These are phyloP conservation scores for Pelargonium nanum DNA, from an alignment of 345 rosid genomes.

Conservation along the genomic window DNA sequence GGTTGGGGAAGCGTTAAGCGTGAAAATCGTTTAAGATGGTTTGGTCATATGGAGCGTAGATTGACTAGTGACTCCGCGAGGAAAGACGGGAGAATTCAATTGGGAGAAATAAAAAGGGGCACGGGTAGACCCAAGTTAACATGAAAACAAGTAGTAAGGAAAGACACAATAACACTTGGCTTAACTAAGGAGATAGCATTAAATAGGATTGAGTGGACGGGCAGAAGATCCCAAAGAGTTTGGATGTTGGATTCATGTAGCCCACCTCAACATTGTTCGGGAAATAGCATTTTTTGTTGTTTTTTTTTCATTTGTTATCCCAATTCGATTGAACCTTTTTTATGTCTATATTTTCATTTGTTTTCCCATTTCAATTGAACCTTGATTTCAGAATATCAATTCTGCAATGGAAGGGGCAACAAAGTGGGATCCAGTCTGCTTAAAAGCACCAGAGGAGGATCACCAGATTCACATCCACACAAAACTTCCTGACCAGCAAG, in stretches of 20 bases:
- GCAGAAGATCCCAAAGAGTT: too few relatives aligned
- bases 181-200: too few relatives aligned
- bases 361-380: slow-evolving; percentile 33
- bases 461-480: slow-evolving; percentile 31
- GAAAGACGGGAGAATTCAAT: too few relatives aligned
- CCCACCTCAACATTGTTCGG: too few relatives aligned
- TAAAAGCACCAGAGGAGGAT: slow-evolving; percentile 36
- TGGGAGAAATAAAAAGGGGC: neutral
- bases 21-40: too few relatives aligned
- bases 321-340: neutral
- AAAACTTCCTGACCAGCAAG: slow-evolving; percentile 44
- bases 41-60: too few relatives aligned
- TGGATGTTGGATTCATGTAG: too few relatives aligned
- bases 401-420: slow-evolving; percentile 79
- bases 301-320: neutral
- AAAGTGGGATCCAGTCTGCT: slow-evolving; percentile 66
- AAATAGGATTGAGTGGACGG: too few relatives aligned
- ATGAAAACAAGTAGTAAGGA: neutral
- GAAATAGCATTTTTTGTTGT: neutral
- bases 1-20: too few relatives aligned
- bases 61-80: neutral
- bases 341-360: neutral
- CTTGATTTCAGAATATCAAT: slow-evolving; percentile 44
- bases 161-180: neutral
- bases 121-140: neutral